A percentile compares a stretch with the other conserved stretches of the same genome.
These are phyloP conservation scores for Trifolium fragiferum DNA, from an alignment of 306 rosid genomes.

Conservation along the genomic window DNA sequence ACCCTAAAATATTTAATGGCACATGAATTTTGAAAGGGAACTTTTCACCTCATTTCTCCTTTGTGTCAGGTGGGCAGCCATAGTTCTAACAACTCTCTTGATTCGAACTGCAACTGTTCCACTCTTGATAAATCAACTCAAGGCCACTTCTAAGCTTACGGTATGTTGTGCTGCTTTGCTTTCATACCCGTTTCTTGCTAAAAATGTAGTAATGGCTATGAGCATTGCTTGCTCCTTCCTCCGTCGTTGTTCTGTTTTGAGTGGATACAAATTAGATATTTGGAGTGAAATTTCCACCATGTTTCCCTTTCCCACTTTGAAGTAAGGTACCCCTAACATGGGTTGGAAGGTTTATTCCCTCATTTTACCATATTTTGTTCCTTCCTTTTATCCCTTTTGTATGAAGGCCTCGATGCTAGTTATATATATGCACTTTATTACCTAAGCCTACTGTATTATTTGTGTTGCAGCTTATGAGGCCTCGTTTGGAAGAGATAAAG, in stretches of 20 bases:
- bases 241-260: slow-evolving; percentile 21
- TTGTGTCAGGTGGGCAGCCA: slow-evolving; percentile 85
- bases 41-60: slow-evolving; percentile 9
- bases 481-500: slow-evolving; percentile 68
- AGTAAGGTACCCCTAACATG: slow-evolving; percentile 17
- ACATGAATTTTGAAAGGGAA: slow-evolving; percentile 28
- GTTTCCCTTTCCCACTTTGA: slow-evolving; percentile 20
- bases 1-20: slow-evolving; percentile 28
- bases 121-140: slow-evolving; percentile 73
- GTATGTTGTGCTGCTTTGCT: slow-evolving; percentile 56
- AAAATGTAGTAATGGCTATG: slow-evolving; percentile 11
- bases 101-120: slow-evolving; percentile 75
- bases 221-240: slow-evolving; percentile 9
- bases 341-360: slow-evolving; percentile 10
- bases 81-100: slow-evolving; percentile 67
- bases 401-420: background rate
- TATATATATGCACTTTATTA: slow-evolving; percentile 11
- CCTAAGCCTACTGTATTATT: slow-evolving; percentile 24
- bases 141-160: slow-evolving; percentile 74
- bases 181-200: slow-evolving; percentile 24
- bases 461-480: slow-evolving; percentile 70
- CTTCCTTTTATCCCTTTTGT: background rate
- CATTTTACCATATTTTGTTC: background rate
- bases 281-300: background rate
- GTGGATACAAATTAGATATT: slow-evolving; percentile 20